Evolutionary conservation across 2,329 filamentous ascomycete genomes (phyloP).

Genomic region (Blastomyces percursus): DNA sequence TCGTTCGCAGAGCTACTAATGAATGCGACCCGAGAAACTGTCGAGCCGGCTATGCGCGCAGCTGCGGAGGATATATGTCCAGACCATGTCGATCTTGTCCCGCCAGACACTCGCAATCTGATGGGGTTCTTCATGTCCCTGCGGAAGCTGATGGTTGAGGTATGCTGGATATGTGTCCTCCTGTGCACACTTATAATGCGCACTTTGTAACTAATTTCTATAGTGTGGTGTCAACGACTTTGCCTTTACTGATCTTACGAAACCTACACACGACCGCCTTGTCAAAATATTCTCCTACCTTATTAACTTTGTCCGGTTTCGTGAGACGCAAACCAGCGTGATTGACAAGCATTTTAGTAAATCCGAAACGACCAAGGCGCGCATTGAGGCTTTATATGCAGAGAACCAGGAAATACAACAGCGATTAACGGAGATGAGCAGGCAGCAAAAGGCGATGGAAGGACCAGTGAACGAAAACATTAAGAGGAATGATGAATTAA

Average conservation of each 20-base stretch:
- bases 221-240: constrained; percentile 89
- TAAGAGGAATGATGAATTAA: constrained; percentile 74
- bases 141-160: constrained; percentile 62
- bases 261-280: constrained; percentile 77
- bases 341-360: constrained; percentile 95
- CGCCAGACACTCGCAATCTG: constrained; percentile 78
- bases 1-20: constrained; percentile 92
- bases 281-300: constrained; percentile 95
- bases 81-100: constrained; percentile 71
- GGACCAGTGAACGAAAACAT: constrained; percentile 73
- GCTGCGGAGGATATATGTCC: constrained; percentile 73
- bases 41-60: constrained; percentile 90
- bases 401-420: constrained; percentile 82
- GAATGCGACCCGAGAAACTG: constrained; percentile 83
- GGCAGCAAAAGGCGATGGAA: constrained; percentile 70
- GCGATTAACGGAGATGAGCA: constrained; percentile 67
- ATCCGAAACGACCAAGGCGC: constrained; percentile 70
- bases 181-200: constrained; percentile 1
- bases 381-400: constrained; percentile 73
- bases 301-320: constrained; percentile 97
- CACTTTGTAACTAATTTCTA: not conserved
- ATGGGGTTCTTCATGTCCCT: constrained; percentile 92
- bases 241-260: constrained; percentile 81
- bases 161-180: constrained; percentile 18
- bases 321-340: constrained; percentile 77